phyloP scores from a whole-genome alignment of 169 alveolate genomes.

The Theileria parva region DNA sequence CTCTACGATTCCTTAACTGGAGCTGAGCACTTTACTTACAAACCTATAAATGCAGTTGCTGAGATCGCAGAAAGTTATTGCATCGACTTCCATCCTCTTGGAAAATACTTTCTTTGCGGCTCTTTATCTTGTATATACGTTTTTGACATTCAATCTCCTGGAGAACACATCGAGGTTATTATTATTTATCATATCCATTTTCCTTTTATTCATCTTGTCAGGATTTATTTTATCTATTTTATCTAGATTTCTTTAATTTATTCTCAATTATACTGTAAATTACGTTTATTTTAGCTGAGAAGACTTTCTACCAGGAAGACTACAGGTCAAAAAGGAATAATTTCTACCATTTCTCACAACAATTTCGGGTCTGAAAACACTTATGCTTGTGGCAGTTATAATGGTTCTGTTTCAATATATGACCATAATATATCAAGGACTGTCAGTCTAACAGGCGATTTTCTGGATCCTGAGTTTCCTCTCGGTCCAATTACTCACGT shows the following conservation, averaged over 20 bases:
- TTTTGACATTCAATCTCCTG: slow-evolving; percentile 65
- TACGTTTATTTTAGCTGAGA: slow-evolving; percentile 29
- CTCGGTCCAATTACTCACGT: slow-evolving; percentile 56
- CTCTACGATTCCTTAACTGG: slow-evolving; percentile 49
- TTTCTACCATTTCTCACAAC: slow-evolving; percentile 53
- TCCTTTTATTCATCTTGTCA: neutral
- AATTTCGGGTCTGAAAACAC: slow-evolving; percentile 22
- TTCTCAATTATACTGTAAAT: neutral
- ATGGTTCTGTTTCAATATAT: slow-evolving; percentile 27
- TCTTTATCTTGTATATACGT: slow-evolving; percentile 34
- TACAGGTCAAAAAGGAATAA: slow-evolving; percentile 38
- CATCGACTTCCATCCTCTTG: slow-evolving; percentile 63
- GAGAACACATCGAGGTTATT: slow-evolving; percentile 48
- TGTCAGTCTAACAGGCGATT: slow-evolving; percentile 32
- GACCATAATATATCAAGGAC: slow-evolving; percentile 60
- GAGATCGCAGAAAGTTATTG: slow-evolving; percentile 58
- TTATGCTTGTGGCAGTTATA: slow-evolving; percentile 65
- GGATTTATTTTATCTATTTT: neutral
- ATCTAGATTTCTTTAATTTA: neutral
- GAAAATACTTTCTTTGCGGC: slow-evolving; percentile 55
- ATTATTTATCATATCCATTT: neutral
- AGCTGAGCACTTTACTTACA: slow-evolving; percentile 53
- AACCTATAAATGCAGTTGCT: slow-evolving; percentile 38
- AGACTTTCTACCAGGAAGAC: slow-evolving; percentile 23
- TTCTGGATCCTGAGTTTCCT: slow-evolving; percentile 33